Evolutionary conservation across 257 asterid genomes (phyloP).

Genomic region (Solanum pimpinellifolium): DNA sequence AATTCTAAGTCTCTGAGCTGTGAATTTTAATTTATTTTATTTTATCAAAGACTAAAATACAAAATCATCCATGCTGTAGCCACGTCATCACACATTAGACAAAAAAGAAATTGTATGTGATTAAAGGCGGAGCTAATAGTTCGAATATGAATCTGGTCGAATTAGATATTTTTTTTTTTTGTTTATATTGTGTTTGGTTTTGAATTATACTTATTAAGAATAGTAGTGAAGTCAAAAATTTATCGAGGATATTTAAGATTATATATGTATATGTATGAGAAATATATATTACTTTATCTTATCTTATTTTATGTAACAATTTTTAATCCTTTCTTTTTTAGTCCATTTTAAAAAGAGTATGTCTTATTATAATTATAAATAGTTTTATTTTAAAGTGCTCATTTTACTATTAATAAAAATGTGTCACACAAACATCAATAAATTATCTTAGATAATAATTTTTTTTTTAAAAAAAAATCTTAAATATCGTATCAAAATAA

Average conservation of each 20-base stretch:
- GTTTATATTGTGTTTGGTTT: neutral
- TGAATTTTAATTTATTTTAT: neutral
- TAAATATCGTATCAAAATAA: too few species aligned
- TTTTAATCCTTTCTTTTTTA: too few species aligned
- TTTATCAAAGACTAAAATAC: too few species aligned
- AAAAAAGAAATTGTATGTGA: neutral
- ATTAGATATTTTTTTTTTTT: neutral
- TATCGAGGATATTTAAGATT: too few species aligned
- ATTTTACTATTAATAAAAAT: too few species aligned
- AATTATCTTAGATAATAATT: neutral
- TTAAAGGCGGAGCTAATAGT: neutral
- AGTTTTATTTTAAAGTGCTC: fast-evolving
- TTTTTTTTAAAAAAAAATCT: too few species aligned
- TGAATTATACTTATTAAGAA: too few species aligned
- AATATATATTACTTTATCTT: too few species aligned
- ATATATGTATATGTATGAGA: too few species aligned
- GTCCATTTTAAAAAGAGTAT: fast-evolving
- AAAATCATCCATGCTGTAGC: neutral
- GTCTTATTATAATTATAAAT: too few species aligned
- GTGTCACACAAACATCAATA: fast-evolving
- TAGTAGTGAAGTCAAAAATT: too few species aligned
- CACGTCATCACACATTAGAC: neutral
- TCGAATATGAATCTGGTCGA: neutral
- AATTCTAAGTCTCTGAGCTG: conserved; percentile 4
- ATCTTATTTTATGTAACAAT: too few species aligned